Base-by-base conservation (phyloP, 805 yeast genomes). In the Kockiozyma suomiensis region DNA sequence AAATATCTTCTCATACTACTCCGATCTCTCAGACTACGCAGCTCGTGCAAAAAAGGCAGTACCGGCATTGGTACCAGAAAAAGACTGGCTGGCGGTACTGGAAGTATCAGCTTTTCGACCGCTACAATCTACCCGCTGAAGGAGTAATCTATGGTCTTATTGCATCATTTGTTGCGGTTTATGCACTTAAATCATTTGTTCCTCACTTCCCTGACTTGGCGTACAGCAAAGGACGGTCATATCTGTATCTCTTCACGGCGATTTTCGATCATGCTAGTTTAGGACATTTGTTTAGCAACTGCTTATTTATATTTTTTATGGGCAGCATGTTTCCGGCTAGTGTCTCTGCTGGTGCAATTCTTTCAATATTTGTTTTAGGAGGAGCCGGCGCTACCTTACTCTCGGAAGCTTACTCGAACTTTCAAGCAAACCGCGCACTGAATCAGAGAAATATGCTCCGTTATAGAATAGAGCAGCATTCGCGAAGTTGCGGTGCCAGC, bases 1-100 rank as follows among this genome's bases (percentile, higher is more conserved):
- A n/a, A n/a, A n/a, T n/a, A n/a, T n/a, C n/a, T n/a, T 26, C 35
- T 15, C 21, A 19, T 6, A 8, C 41, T 21, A 4, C 37, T 45
- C 13, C 1, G 21, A 6, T 13, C 23, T 13, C 23, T 15, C 33
- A 30, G 33, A 6, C 32, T 26, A 7, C 8, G 3, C 17, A 37
- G n/a, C n/a, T 17, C n/a, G 30, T n/a, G 25, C 54, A 40, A 28
- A 50, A 38, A 37, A 35, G 63, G 13, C 40, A 43, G 17, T 59
- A 59, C 32, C 59, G 56, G 37, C 64, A 59, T 43, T 59, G 64
- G 64, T 59, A 51, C 32, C 26, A 59, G 32, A 49, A 45, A 19
- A 40, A 50, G 3, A 21, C 47, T 5, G 35, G 53, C 7, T 59
- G 53, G 54, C 8, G 48, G 13, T 42, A 56, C 26, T 45, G 26